Evolutionary conservation across 2,329 filamentous ascomycete species (phyloP).

Genomic region (Colletotrichum coccodes): DNA sequence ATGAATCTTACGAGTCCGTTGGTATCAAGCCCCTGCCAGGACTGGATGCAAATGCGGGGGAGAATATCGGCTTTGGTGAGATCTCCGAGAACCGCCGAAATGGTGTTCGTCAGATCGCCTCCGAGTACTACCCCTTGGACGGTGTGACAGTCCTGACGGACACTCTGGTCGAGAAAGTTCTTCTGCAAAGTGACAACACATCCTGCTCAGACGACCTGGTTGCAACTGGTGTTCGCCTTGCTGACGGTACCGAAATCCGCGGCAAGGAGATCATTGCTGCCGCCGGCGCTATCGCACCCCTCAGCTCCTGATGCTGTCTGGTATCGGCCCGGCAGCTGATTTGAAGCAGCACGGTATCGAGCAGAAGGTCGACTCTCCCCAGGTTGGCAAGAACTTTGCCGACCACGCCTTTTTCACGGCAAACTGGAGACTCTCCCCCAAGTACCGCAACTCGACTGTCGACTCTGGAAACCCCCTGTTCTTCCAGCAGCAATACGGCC

Average conservation of each 20-base stretch:
- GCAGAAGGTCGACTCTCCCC: conserved; percentile 53
- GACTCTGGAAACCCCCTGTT: conserved; percentile 45
- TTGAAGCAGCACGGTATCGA: conserved; percentile 50
- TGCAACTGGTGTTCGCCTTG: conserved; percentile 41
- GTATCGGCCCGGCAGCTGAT: conserved; percentile 58
- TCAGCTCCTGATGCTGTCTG: conserved; percentile 62
- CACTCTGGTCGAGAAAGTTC: conserved; percentile 36
- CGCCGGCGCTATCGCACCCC: conserved; percentile 62
- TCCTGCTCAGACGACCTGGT: not conserved
- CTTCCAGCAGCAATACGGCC: conserved; percentile 43
- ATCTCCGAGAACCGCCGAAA: conserved; percentile 40
- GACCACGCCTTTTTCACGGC: conserved; percentile 46
- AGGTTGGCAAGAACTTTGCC: conserved; percentile 61
- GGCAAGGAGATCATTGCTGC: conserved; percentile 51
- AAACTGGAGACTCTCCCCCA: conserved; percentile 45
- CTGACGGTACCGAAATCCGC: conserved; percentile 40
- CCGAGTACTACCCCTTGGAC: conserved; percentile 38
- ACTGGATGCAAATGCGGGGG: conserved; percentile 41
- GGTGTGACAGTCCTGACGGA: conserved; percentile 39
- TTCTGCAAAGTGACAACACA: conserved; percentile 21
- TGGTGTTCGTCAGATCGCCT: conserved; percentile 38
- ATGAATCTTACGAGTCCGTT: conserved; percentile 52
- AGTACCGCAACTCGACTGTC: conserved; percentile 43
- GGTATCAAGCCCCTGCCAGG: conserved; percentile 42
- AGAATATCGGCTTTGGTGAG: conserved; percentile 45